A percentile compares a stretch with the other conserved stretches of the same genome.
Conservation (phyloP, 1,139 yeast species). For the Yarrowia galli region DNA sequence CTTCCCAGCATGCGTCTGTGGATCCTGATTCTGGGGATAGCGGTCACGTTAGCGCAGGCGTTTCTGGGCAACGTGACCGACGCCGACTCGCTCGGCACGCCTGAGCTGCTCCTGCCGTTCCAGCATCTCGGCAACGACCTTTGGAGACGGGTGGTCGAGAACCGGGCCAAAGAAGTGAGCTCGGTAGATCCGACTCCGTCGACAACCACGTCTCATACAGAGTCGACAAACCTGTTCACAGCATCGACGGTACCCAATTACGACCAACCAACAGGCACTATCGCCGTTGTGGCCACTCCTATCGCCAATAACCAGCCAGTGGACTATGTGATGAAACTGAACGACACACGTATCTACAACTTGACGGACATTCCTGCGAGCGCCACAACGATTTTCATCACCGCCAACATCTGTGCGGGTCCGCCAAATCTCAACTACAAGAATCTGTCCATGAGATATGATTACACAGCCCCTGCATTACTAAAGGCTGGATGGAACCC, state of each 20-base stretch:
- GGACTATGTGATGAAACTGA: constrained; percentile 46
- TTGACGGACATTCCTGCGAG: constrained; percentile 38
- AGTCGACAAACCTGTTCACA: constrained; percentile 15
- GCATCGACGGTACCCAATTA: constrained; percentile 11
- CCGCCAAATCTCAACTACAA: constrained; percentile 6
- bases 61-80: constrained; percentile 27
- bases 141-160: background rate
- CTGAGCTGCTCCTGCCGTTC: background rate
- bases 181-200: background rate
- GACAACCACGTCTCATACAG: background rate
- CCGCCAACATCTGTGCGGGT: constrained; percentile 41
- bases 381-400: constrained; percentile 41
- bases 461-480: constrained; percentile 29
- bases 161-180: background rate
- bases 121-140: constrained; percentile 1
- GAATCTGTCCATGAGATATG: constrained; percentile 12
- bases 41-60: constrained; percentile 1
- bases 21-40: background rate
- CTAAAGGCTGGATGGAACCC: constrained; percentile 32
- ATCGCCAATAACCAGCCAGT: constrained; percentile 43
- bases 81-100: background rate
- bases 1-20: constrained; percentile 16
- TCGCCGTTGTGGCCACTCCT: constrained; percentile 42
- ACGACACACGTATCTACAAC: constrained; percentile 46
- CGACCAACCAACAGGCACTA: constrained; percentile 1